Base-by-base conservation (phyloP, 1,284 basidiomycete species). In the Xerocomus amazonicus region DNA sequence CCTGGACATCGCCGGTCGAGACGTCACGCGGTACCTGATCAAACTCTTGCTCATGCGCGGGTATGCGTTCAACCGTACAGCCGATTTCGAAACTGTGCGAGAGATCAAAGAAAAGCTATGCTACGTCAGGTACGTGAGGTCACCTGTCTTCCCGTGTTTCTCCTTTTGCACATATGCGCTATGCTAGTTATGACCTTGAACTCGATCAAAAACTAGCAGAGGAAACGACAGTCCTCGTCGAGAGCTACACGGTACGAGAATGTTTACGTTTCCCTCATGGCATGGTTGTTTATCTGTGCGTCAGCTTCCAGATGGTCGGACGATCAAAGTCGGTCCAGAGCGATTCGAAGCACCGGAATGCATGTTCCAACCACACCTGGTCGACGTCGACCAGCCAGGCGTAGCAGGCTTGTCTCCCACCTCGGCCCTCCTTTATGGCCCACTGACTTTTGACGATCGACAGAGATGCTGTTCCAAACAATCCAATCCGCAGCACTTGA, bases 301-400 rank as follows among this genome's bases (percentile, higher is more conserved):
- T 13, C 54, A 96, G 89, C 86, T 99, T 27, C 97, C 97, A 3
- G 96, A 99, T 64, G 97, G 97, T 3, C 88, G 97, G 40, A 83
- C 81, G 29, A 97, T 99, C 80, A 97, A 97, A 77, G 92, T 99
- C 48, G 97, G 96, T 26, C 93, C 92, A 2, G 97, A 99, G 69
- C 87, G 97, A n/a, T 99, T 97, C 68, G 93, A 97, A 72, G 97
- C 96, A n/a, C 97, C 97, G 10, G 97, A 99, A 72, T 99, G 97
- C 75, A 94, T 99, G 92, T 99, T 99, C 87, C 95, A 99, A 71
- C 97, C 97, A 23, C 92, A 97, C 70, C 79, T 99, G 8, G 93
- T 99, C 47, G 97, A 99, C 59, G 79, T 99, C 51, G 97, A 99
- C 69, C 95, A 98, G 67, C 91, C 93, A 2, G 97, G 97, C 48